Conservation (phyloP, 176 grass and related monocot species). For the Neostapfia colusana region DNA sequence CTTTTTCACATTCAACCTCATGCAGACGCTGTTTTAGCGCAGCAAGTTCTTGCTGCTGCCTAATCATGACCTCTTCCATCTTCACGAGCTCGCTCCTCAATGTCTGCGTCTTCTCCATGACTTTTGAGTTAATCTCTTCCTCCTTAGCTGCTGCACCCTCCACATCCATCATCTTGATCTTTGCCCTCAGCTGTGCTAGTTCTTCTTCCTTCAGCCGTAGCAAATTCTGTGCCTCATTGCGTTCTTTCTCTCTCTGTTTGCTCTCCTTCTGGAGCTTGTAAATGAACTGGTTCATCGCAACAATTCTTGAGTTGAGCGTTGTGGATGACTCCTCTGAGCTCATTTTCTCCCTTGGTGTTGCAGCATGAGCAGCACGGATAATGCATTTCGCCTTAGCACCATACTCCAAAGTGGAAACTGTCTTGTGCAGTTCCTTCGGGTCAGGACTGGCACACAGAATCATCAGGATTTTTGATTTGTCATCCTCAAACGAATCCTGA, state of each 20-base stretch:
- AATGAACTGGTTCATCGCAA: conserved; percentile 83
- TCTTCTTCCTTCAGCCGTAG: conserved; percentile 67
- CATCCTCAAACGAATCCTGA: conserved; percentile 93
- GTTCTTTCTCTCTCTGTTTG: conserved; percentile 59
- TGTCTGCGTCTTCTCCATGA: conserved; percentile 42
- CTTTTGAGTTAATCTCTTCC: conserved; percentile 63
- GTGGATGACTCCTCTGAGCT: conserved; percentile 63
- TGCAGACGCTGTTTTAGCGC: conserved; percentile 50
- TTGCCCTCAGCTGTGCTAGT: conserved; percentile 45
- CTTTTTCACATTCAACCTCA: conserved; percentile 57
- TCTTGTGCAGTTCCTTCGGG: conserved; percentile 87
- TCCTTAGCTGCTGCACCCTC: conserved; percentile 40
- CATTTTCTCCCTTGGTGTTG: conserved; percentile 66
- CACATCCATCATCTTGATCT: conserved; percentile 56
- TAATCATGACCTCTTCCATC: conserved; percentile 56
- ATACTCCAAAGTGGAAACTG: conserved; percentile 85
- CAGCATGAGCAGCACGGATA: conserved; percentile 61
- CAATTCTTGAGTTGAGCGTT: conserved; percentile 67
- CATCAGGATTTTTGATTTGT: conserved; percentile 97
- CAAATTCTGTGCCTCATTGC: conserved; percentile 49
- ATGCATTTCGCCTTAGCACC: conserved; percentile 98
- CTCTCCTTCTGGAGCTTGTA: conserved; percentile 80
- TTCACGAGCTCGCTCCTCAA: conserved; percentile 50
- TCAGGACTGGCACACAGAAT: conserved; percentile 96
- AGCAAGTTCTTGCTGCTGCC: conserved; percentile 60